Evolutionary conservation across 768 basidiomycete genomes (phyloP).

Genomic region (Boletus patriciae): DNA sequence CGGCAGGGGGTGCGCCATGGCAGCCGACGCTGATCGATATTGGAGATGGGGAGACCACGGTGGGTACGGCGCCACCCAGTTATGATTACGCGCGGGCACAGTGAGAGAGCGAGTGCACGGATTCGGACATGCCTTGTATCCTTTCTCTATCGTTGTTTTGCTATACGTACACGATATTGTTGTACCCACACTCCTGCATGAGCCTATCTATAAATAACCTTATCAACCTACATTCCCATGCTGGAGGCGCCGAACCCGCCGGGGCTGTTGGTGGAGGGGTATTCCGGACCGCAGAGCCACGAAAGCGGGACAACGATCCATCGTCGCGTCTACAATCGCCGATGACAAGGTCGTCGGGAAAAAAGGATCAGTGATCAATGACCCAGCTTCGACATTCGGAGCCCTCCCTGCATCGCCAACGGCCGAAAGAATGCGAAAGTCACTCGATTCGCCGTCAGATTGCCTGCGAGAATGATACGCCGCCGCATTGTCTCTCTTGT

Average conservation of each 20-base stretch:
- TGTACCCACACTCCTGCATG: neutral
- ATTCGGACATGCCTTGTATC: neutral
- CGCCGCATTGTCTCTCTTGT: neutral
- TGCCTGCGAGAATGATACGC: neutral
- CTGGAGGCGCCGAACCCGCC: neutral
- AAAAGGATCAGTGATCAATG: neutral
- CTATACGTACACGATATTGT: neutral
- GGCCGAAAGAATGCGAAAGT: neutral
- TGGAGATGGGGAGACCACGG: constrained; percentile 34
- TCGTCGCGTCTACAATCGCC: neutral
- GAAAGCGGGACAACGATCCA: neutral
- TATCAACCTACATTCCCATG: neutral
- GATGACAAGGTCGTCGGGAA: neutral
- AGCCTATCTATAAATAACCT: neutral
- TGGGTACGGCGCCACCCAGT: constrained; percentile 26
- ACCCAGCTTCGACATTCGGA: neutral
- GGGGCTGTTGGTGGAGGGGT: neutral
- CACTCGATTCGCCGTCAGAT: neutral
- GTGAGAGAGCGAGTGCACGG: neutral
- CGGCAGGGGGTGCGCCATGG: constrained; percentile 15
- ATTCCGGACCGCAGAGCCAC: neutral
- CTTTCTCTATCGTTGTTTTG: neutral
- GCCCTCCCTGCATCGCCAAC: neutral
- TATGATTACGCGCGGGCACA: constrained; percentile 21
- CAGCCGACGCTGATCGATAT: constrained; percentile 42